A percentile compares a stretch with the other conserved stretches of the same genome.
These are phyloP conservation scores for Hypericum androsaemum DNA, from an alignment of 345 rosid genomes.

Conservation along the genomic window DNA sequence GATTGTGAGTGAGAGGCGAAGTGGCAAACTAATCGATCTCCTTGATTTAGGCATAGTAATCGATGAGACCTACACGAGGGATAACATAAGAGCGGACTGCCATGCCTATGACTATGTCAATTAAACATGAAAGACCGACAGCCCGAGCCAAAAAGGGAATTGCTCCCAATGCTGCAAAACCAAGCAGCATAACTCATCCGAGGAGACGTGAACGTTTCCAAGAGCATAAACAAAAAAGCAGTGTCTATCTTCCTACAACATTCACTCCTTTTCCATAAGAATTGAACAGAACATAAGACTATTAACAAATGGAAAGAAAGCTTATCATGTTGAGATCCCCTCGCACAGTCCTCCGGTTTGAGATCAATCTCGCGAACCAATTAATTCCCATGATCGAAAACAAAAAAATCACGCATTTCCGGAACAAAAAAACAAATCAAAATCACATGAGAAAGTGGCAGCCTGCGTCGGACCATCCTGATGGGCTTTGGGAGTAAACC, in stretches of 20 bases:
- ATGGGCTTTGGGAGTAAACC: slow-evolving; percentile 24
- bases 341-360: slow-evolving; percentile 49
- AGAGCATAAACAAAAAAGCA: too few relatives aligned
- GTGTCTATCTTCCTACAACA: too few relatives aligned
- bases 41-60: neutral
- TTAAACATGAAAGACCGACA: slow-evolving; percentile 28
- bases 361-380: slow-evolving; percentile 48
- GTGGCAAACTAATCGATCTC: slow-evolving; percentile 6
- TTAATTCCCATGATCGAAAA: slow-evolving; percentile 53
- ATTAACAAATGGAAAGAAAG: neutral
- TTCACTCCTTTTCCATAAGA: too few relatives aligned
- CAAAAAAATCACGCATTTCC: slow-evolving; percentile 40
- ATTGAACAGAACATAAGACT: too few relatives aligned
- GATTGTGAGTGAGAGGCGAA: slow-evolving; percentile 19
- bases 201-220: too few relatives aligned
- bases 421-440: slow-evolving; percentile 45
- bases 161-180: slow-evolving; percentile 25
- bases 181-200: too few relatives aligned
- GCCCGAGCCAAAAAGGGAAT: slow-evolving; percentile 29
- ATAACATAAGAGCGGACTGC: slow-evolving; percentile 22
- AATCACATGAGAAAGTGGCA: slow-evolving; percentile 57
- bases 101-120: slow-evolving; percentile 31
- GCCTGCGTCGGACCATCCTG: slow-evolving; percentile 60
- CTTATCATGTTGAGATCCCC: slow-evolving; percentile 36
- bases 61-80: slow-evolving; percentile 31